Percentiles rank a stretch among this genome's conserved stretches.
phyloP scores from a whole-genome alignment of 192 early-diverging fungal genomes.

The Backusella tarrabulga region DNA sequence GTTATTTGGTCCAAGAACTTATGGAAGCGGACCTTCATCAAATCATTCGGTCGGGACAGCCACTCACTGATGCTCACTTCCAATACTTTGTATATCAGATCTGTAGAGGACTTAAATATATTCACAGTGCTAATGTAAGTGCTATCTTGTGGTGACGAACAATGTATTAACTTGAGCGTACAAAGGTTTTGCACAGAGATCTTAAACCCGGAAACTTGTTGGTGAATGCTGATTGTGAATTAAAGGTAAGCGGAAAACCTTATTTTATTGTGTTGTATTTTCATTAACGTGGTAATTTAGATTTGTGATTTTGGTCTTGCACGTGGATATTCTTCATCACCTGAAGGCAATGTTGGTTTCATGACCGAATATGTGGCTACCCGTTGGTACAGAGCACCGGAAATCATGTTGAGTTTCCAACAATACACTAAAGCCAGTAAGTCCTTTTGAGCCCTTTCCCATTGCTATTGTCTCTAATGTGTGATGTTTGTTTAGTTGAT shows the following conservation, averaged over 20 bases:
- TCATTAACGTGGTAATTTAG: slow-evolving; percentile 70
- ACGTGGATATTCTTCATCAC: slow-evolving; percentile 70
- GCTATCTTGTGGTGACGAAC: background rate
- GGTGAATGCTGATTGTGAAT: slow-evolving; percentile 30
- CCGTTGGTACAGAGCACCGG: slow-evolving; percentile 92
- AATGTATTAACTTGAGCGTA: background rate
- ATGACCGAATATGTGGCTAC: slow-evolving; percentile 97
- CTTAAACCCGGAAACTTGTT: slow-evolving; percentile 72
- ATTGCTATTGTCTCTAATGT: background rate
- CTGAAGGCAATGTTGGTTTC: slow-evolving; percentile 69
- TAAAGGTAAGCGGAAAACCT: slow-evolving; percentile 47
- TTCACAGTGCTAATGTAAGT: slow-evolving; percentile 61
- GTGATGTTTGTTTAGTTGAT: slow-evolving; percentile 50
- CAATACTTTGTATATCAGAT: slow-evolving; percentile 76
- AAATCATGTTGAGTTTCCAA: slow-evolving; percentile 88
- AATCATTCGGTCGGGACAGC: slow-evolving; percentile 60
- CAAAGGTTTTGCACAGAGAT: slow-evolving; percentile 80
- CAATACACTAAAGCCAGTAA: slow-evolving; percentile 88
- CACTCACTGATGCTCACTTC: slow-evolving; percentile 28
- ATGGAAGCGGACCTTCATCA: slow-evolving; percentile 76
- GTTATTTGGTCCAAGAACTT: slow-evolving; percentile 52
- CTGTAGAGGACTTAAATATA: slow-evolving; percentile 66
- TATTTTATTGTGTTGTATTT: slow-evolving; percentile 70
- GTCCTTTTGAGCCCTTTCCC: background rate
- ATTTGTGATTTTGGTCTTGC: slow-evolving; percentile 97